Base-by-base conservation (phyloP, 2,329 filamentous ascomycete species). In the Byssothecium circinans region DNA sequence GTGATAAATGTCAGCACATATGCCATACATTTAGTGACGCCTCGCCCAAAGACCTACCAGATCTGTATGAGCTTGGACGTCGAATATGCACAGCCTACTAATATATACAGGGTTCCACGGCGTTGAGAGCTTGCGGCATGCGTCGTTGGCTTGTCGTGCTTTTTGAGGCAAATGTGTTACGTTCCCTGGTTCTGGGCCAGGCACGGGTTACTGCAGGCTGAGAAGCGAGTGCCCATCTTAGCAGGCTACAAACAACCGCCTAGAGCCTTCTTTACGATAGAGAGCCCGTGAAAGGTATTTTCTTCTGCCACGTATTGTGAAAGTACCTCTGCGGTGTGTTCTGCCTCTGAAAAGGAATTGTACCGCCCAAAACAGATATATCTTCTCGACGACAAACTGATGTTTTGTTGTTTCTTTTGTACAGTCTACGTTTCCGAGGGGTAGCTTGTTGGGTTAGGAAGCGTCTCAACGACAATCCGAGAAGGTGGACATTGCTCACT, bases 11-110 rank as follows among this genome's bases (percentile, higher is more conserved):
- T 5, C 34, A 36, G 8, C 34, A n/a, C 19, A 5, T 36, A 36
- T 19, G 5, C 15, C 17, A 12, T 4, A 19, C 34, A 4, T 22
- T 36, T 7, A 36, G 34, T 36, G 34, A 8, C 10, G 8, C 34
- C 15, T 14, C n/a, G 5, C 14, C 12, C 29, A 32, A 4, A 22
- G 6, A 22, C 19, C 22, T 39, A 22, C 11, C 17, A 27, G 18
- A 3, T 17, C 11, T 14, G n/a, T 8, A n/a, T 15, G 11, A 33
- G 20, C 23, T 25, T 10, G 23, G 23, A 25, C 23, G 12, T 4
- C 8, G n/a, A n/a, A n/a, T n/a, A n/a, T n/a, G 6, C 38, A 45
- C 41, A 35, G 34, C 37, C 41, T 35, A 45, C 36, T 43, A 39
- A 17, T 30, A 17, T 41, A 41, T 49, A 33, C 23, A 17, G 36